phyloP scores from a whole-genome alignment of 164 flowering plant species.

The Berberis thunbergii region DNA sequence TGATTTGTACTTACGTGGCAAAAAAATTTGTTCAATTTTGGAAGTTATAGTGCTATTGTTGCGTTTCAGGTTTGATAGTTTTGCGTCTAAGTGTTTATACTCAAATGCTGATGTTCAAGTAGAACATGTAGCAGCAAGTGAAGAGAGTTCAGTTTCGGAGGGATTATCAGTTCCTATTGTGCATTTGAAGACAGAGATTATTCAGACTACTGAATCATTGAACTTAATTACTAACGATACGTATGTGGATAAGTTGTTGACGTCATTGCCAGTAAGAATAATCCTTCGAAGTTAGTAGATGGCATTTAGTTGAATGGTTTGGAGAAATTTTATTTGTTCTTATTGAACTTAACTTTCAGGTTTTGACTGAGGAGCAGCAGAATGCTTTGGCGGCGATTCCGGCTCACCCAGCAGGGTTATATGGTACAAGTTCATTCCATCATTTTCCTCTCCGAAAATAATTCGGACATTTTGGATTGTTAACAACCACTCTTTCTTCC shows the following conservation, averaged over 20 bases:
- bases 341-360: constrained; percentile 31
- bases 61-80: constrained; percentile 28
- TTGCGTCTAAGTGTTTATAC: constrained; percentile 42
- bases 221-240: constrained; percentile 43
- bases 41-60: not conserved
- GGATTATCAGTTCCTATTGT: constrained; percentile 43
- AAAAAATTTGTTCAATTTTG: not conserved
- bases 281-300: not conserved
- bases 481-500: not conserved
- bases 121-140: constrained; percentile 32
- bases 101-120: constrained; percentile 40
- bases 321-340: not conserved
- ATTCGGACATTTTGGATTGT: not conserved
- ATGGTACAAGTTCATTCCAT: constrained; percentile 34
- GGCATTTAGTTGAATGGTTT: not conserved
- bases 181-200: constrained; percentile 45
- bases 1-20: not conserved
- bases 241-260: constrained; percentile 54
- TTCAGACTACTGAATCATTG: constrained; percentile 34
- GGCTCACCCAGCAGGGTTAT: constrained; percentile 87
- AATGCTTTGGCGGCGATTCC: constrained; percentile 78
- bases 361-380: constrained; percentile 80
- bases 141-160: constrained; percentile 21
- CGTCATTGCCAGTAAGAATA: constrained; percentile 58
- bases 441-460: not conserved